Conservation (phyloP, 2,329 filamentous ascomycete species). For the Alternaria brassicicola region DNA sequence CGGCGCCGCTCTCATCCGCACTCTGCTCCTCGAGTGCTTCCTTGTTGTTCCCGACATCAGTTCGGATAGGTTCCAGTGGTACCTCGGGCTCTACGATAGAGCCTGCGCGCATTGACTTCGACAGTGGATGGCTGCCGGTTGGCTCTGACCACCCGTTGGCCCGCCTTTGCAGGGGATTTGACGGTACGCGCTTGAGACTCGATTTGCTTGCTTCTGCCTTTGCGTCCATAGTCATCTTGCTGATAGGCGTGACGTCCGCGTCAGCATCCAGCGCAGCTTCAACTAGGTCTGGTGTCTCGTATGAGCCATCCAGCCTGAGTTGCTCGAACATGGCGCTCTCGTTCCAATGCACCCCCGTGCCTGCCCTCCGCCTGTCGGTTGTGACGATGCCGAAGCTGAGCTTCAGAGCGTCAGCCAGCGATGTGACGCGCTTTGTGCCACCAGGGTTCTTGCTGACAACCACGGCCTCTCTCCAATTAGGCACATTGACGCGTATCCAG, state of each 20-base stretch:
- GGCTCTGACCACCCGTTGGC: constrained; percentile 36
- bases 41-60: constrained; percentile 23
- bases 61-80: constrained; percentile 33
- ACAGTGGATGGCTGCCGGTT: constrained; percentile 39
- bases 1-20: constrained; percentile 32
- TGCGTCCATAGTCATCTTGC: constrained; percentile 32
- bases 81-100: constrained; percentile 44
- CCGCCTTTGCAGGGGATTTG: constrained; percentile 40
- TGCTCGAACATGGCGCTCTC: constrained; percentile 75
- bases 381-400: constrained; percentile 97
- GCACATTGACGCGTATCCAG: constrained; percentile 91
- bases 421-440: constrained; percentile 95
- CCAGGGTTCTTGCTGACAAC: constrained; percentile 98
- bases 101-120: constrained; percentile 44
- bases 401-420: constrained; percentile 92
- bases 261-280: constrained; percentile 43
- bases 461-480: constrained; percentile 87
- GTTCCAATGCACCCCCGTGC: constrained; percentile 63
- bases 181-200: constrained; percentile 29
- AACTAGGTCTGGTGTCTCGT: constrained; percentile 46
- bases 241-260: constrained; percentile 41
- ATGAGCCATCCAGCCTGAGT: constrained; percentile 50
- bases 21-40: constrained; percentile 26
- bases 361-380: constrained; percentile 66
- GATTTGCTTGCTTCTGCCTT: constrained; percentile 38